Conservation (phyloP, 1,284 basidiomycete genomes). For the Marasmius tenuissimus region DNA sequence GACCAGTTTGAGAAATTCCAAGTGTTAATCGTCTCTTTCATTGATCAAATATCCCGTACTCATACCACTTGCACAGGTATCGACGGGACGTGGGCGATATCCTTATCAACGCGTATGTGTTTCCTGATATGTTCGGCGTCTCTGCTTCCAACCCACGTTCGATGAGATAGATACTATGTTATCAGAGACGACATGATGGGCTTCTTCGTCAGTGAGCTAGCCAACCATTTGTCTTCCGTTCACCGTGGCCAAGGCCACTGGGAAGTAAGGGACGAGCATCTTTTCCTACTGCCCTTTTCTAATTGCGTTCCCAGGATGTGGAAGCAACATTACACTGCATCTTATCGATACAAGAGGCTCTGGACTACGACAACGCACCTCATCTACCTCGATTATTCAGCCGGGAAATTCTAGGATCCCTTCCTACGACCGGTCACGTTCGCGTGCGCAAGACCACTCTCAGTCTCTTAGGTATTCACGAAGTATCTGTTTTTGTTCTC, state of each 20-base stretch:
- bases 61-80: slow-evolving; percentile 50
- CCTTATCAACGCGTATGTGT: slow-evolving; percentile 81
- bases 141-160: slow-evolving; percentile 11
- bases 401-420: slow-evolving; percentile 60
- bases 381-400: slow-evolving; percentile 72
- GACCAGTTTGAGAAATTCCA: slow-evolving; percentile 77
- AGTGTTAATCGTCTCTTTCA: slow-evolving; percentile 40
- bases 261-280: slow-evolving; percentile 57
- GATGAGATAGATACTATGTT: slow-evolving; percentile 73
- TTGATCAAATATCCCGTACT: not conserved
- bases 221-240: slow-evolving; percentile 44
- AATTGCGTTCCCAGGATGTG: slow-evolving; percentile 54
- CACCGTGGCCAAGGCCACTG: slow-evolving; percentile 42
- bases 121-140: not conserved
- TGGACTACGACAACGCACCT: slow-evolving; percentile 71
- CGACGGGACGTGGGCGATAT: slow-evolving; percentile 89
- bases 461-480: slow-evolving; percentile 61
- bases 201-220: slow-evolving; percentile 63
- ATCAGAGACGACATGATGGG: slow-evolving; percentile 79
- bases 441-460: slow-evolving; percentile 75
- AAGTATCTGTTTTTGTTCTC: not conserved
- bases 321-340: slow-evolving; percentile 86
- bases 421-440: slow-evolving; percentile 64
- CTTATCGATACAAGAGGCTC: slow-evolving; percentile 82
- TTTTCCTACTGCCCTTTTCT: not conserved